These are phyloP conservation scores for Fusarium sp. DNA, from an alignment of 2,329 filamentous ascomycete species.

Conservation along the genomic window DNA sequence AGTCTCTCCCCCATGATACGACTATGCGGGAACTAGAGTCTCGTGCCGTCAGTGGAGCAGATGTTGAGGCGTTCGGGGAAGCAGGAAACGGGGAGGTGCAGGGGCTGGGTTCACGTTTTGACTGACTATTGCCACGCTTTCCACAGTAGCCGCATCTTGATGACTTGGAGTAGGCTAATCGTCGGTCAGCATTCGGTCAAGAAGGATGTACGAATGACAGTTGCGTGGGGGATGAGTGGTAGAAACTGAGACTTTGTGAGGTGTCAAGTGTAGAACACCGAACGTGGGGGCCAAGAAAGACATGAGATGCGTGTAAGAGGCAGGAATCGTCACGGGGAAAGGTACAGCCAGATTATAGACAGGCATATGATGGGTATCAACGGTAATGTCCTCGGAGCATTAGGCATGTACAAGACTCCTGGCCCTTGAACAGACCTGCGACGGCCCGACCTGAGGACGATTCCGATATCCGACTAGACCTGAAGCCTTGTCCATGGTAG, in stretches of 20 bases:
- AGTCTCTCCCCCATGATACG: slow-evolving; percentile 17
- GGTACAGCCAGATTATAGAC: not conserved
- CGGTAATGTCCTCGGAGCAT: not conserved
- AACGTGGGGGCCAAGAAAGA: slow-evolving; percentile 22
- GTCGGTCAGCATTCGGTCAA: slow-evolving; percentile 31
- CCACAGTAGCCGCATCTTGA: slow-evolving; percentile 66
- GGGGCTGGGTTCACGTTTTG: slow-evolving; percentile 54
- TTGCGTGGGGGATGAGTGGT: slow-evolving; percentile 40
- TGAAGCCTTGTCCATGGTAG: not conserved
- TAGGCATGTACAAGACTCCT: not conserved
- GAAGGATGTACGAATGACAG: slow-evolving; percentile 13
- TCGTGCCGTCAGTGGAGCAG: slow-evolving; percentile 13
- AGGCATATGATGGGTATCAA: not conserved
- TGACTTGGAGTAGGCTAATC: slow-evolving; percentile 63
- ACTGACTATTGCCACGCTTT: slow-evolving; percentile 60
- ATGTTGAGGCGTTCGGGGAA: not conserved
- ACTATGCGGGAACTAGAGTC: not conserved
- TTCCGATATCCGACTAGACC: not conserved
- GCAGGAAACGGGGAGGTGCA: slow-evolving; percentile 5
- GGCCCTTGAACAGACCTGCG: not conserved
- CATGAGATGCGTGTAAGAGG: slow-evolving; percentile 1
- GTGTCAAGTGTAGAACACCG: slow-evolving; percentile 14
- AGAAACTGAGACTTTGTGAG: slow-evolving; percentile 20
- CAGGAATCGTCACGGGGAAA: not conserved
- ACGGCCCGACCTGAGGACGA: not conserved